Evolutionary conservation across 2,329 filamentous ascomycete genomes (phyloP).

Genomic region (Pseudogymnoascus sp.): DNA sequence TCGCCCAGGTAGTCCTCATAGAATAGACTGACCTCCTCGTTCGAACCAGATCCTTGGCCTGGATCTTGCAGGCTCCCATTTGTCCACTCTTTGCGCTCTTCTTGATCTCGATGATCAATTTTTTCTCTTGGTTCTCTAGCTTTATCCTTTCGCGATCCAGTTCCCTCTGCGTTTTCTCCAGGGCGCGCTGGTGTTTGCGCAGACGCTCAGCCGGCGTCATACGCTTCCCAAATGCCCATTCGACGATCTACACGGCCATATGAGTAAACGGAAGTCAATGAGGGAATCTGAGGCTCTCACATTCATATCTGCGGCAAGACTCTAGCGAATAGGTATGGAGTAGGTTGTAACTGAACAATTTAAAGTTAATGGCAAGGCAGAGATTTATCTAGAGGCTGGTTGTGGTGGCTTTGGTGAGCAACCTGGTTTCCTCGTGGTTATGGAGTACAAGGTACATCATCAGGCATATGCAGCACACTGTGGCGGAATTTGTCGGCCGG

Average conservation of each 20-base stretch:
- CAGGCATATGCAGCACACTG: not conserved
- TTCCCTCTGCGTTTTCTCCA: conserved; percentile 96
- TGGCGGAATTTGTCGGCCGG: conserved; percentile 2
- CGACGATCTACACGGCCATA: conserved; percentile 61
- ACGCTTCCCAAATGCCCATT: conserved; percentile 99
- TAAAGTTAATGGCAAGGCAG: not conserved
- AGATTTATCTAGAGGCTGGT: conserved; percentile 1
- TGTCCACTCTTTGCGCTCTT: conserved; percentile 97
- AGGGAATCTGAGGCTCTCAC: not conserved
- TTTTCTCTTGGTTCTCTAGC: conserved; percentile 98
- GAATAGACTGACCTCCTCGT: conserved; percentile 60
- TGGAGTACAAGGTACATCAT: conserved; percentile 6
- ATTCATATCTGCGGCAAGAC: not conserved
- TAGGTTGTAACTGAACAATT: conserved; percentile 4
- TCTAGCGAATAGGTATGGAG: not conserved
- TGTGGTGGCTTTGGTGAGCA: not conserved
- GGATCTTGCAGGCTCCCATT: conserved; percentile 97
- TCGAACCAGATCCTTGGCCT: conserved; percentile 92
- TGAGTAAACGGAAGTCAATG: not conserved
- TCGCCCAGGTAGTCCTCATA: not conserved
- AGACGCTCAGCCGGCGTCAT: conserved; percentile 92
- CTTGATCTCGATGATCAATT: conserved; percentile 91
- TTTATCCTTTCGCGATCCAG: conserved; percentile 92
- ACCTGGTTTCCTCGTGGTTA: conserved; percentile 6
- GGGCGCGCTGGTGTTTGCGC: conserved; percentile 88